These are phyloP conservation scores for Myriosclerotinia curreyana DNA, from an alignment of 2,329 filamentous ascomycete species.

Conservation along the genomic window DNA sequence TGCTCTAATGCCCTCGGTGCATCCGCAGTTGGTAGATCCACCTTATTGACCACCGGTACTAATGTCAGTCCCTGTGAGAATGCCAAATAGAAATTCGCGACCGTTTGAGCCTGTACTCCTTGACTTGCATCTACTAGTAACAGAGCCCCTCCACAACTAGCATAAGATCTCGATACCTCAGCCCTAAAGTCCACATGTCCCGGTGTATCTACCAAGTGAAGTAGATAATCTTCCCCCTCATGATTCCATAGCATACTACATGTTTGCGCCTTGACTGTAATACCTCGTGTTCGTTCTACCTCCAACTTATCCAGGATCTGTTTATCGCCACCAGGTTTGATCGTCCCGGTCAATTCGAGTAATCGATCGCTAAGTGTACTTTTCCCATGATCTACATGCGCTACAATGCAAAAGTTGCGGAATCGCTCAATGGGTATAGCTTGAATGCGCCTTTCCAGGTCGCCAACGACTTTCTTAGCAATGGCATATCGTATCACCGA, in stretches of 20 bases:
- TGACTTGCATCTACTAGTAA: conserved; percentile 94
- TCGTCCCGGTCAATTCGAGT: conserved; percentile 91
- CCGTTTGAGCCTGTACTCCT: conserved; percentile 94
- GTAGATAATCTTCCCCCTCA: conserved; percentile 79
- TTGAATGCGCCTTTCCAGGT: conserved; percentile 60
- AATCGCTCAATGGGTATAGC: conserved; percentile 75
- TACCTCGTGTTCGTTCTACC: conserved; percentile 91
- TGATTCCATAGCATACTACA: conserved; percentile 96
- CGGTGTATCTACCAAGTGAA: conserved; percentile 94
- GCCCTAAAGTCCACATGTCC: conserved; percentile 97
- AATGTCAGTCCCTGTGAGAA: conserved; percentile 86
- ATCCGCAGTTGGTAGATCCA: conserved; percentile 88
- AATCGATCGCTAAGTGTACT: conserved; percentile 91
- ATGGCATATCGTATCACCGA: conserved; percentile 33
- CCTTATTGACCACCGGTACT: conserved; percentile 94
- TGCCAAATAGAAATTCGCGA: conserved; percentile 97
- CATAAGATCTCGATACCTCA: conserved; percentile 93
- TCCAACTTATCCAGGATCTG: conserved; percentile 97
- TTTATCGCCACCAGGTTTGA: conserved; percentile 80
- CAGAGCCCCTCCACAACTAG: conserved; percentile 88
- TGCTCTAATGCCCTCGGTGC: conserved; percentile 82
- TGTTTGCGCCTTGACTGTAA: conserved; percentile 98
- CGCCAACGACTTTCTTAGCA: conserved; percentile 39
- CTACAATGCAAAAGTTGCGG: conserved; percentile 97
- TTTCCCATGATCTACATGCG: conserved; percentile 98